Evolutionary conservation across 2,329 filamentous ascomycete species (phyloP).

Genomic region (Atkinsonella hypoxylon): DNA sequence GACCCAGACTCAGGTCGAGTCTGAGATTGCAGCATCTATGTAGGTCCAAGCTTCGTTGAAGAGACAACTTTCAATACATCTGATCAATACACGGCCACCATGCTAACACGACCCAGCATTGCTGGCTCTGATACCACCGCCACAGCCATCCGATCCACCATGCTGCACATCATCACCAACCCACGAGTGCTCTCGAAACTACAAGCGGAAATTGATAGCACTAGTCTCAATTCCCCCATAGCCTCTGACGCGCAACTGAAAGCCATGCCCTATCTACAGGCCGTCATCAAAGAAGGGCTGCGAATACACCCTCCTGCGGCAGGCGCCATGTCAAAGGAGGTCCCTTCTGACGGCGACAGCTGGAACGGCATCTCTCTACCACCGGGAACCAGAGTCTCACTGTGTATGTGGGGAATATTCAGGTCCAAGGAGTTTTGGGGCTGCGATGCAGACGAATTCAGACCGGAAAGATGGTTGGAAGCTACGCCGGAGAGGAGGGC

Average conservation of each 20-base stretch:
- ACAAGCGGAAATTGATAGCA: slow-evolving; percentile 16
- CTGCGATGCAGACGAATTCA: slow-evolving; percentile 20
- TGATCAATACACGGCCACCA: neutral
- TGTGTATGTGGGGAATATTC: slow-evolving; percentile 24
- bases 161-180: slow-evolving; percentile 39
- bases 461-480: slow-evolving; percentile 27
- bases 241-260: slow-evolving; percentile 22
- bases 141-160: slow-evolving; percentile 37
- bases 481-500: slow-evolving; percentile 17
- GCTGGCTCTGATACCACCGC: slow-evolving; percentile 44
- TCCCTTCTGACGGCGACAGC: slow-evolving; percentile 17
- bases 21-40: slow-evolving; percentile 30
- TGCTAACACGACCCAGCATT: slow-evolving; percentile 22
- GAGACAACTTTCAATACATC: too few species aligned
- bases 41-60: slow-evolving; percentile 5
- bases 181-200: slow-evolving; percentile 34
- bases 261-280: slow-evolving; percentile 30
- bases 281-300: slow-evolving; percentile 36
- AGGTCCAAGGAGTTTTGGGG: slow-evolving; percentile 23
- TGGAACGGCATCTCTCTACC: slow-evolving; percentile 22
- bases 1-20: slow-evolving; percentile 26
- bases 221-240: slow-evolving; percentile 6
- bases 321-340: slow-evolving; percentile 24
- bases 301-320: slow-evolving; percentile 25
- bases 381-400: slow-evolving; percentile 20